Evolutionary conservation across 2,329 filamentous ascomycete species (phyloP), one percentile per base, ranked within the genome.

Genomic region (Pyricularia sp.): DNA sequence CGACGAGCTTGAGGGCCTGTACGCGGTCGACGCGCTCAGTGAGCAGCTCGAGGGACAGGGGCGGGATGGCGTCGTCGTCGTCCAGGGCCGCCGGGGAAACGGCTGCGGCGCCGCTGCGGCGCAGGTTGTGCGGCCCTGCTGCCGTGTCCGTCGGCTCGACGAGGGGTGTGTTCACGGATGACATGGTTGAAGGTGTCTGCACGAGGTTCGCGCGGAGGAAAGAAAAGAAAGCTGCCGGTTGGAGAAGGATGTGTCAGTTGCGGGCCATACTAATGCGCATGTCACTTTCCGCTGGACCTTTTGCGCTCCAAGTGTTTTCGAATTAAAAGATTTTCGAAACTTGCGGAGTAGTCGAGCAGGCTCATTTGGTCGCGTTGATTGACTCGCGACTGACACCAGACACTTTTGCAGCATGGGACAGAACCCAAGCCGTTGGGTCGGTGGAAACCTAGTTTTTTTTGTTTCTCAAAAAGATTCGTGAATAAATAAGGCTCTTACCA

Each of bases 191-290:
- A 64, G 82, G 81, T 67, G 83, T 84, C 69, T 94, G 88, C 73
- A 90, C 89, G 69, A 95, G 86, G 76, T 95, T 95, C 72, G 91
- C 91, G 73, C 91, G 88, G 20, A 95, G 84, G 73, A 92, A 94
- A 69, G 88, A 90, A 79, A 95, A 90, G 82, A 95, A 95, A 30
- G 92, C 92, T 95, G 78, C 25, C 23, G 20, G 7, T 70, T 64
- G 30, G 68, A 25, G 36, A 50, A 25, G 55, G 26, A 55, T 5
- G n/a, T 36, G 36, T 66, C 33, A n/a, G 28, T 26, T 26, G 65
- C 25, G 12, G 10, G 58, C 17, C 20, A 31, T n/a, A 33, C 1
- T 7, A 26, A 25, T 61, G 10, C 23, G n/a, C n/a, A 23, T 23
- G 58, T 12, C 23, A 4, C 7, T 26, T 26, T 61, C 2, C 36